phyloP scores from a whole-genome alignment of 2,329 filamentous ascomycete species.

The Tolypocladium tundrense region DNA sequence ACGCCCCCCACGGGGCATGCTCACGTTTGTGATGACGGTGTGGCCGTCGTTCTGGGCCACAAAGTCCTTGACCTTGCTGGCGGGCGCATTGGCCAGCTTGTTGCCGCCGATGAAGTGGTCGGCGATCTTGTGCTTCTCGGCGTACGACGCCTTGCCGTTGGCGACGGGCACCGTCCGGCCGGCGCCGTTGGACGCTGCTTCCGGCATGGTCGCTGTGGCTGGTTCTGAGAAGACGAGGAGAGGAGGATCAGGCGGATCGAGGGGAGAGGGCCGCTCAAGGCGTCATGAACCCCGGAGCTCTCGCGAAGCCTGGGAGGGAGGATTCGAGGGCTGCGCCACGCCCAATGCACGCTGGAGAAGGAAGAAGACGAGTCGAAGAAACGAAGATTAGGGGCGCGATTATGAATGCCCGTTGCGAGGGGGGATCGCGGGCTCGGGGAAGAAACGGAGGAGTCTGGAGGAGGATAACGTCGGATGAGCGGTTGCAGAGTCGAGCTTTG shows the following conservation, averaged over 20 bases:
- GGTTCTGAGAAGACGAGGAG: background rate
- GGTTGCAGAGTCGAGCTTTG: background rate
- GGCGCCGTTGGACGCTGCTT: slow-evolving; percentile 33
- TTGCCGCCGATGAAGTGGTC: slow-evolving; percentile 97
- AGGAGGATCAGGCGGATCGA: background rate
- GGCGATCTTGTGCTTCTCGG: slow-evolving; percentile 72
- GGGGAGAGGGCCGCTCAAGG: background rate
- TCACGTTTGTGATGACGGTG: slow-evolving; percentile 95
- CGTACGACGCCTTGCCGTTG: slow-evolving; percentile 57
- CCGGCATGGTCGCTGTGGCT: slow-evolving; percentile 30
- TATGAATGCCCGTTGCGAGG: background rate
- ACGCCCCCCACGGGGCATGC: slow-evolving; percentile 20
- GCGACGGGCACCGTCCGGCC: slow-evolving; percentile 39
- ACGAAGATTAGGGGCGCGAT: background rate
- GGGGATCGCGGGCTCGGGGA: background rate
- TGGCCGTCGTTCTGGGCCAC: slow-evolving; percentile 82
- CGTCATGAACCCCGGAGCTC: slow-evolving; percentile 1
- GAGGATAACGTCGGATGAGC: background rate
- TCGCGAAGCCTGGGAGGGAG: background rate
- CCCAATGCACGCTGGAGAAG: background rate
- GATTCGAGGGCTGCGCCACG: background rate
- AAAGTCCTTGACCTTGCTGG: slow-evolving; percentile 92
- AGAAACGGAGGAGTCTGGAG: background rate
- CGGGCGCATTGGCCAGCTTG: slow-evolving; percentile 67
- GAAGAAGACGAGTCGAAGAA: background rate